phyloP scores from a whole-genome alignment of 805 yeast species.

The Ogataea kodamae region DNA sequence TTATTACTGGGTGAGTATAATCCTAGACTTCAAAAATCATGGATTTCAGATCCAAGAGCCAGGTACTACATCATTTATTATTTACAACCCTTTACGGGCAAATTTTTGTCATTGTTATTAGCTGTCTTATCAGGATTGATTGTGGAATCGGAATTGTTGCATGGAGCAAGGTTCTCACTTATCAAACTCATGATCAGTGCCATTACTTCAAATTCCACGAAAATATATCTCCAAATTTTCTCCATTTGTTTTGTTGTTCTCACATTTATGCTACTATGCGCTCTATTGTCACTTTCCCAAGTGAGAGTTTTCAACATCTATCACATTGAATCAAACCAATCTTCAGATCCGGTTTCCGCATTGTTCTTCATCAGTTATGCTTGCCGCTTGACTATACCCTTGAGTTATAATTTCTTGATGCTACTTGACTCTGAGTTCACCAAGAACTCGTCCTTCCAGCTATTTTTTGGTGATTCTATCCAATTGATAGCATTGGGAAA shows the following conservation, averaged over 20 bases:
- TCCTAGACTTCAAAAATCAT: conserved; percentile 25
- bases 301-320: conserved; percentile 72
- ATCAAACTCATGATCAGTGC: conserved; percentile 43
- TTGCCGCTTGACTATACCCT: conserved; percentile 77
- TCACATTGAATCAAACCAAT: conserved; percentile 60
- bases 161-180: conserved; percentile 62
- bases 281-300: conserved; percentile 62
- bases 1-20: conserved; percentile 29
- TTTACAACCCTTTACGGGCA: conserved; percentile 43
- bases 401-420: conserved; percentile 74
- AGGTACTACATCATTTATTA: conserved; percentile 41
- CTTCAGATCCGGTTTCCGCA: conserved; percentile 71
- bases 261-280: conserved; percentile 65
- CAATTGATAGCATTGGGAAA: conserved; percentile 72
- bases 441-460: conserved; percentile 52
- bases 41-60: conserved; percentile 37
- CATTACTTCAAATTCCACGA: conserved; percentile 22
- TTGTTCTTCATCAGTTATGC: conserved; percentile 78
- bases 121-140: conserved; percentile 47
- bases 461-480: conserved; percentile 71
- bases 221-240: conserved; percentile 32
- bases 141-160: conserved; percentile 71
- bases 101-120: conserved; percentile 42
- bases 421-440: conserved; percentile 42
- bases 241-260: conserved; percentile 44